Percentiles rank a stretch among this genome's conserved stretches.
These are phyloP conservation scores for Leccinum rimulosum DNA, from an alignment of 768 basidiomycete species.

Conservation along the genomic window DNA sequence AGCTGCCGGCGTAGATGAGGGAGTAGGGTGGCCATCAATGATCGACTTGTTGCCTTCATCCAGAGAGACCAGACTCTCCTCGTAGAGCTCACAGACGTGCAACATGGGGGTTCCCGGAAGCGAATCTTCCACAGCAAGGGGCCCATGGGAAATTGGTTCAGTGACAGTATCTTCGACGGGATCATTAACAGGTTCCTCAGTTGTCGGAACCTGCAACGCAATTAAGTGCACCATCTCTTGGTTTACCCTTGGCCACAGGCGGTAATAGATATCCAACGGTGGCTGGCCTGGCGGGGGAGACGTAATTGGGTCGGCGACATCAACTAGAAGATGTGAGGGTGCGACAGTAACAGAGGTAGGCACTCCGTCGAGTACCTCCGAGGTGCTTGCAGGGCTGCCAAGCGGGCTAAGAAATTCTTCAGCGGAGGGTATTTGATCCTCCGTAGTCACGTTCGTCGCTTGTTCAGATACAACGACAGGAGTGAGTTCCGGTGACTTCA, in stretches of 20 bases:
- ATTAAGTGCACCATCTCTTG: conserved; percentile 38
- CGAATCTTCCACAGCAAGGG: conserved; percentile 31
- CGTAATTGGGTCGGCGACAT: conserved; percentile 3
- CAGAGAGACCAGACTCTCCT: conserved; percentile 4
- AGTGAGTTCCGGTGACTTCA: neutral
- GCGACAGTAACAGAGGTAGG: neutral
- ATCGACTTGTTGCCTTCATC: conserved; percentile 24
- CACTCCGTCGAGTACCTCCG: neutral
- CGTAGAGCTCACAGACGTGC: neutral
- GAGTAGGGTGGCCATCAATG: conserved; percentile 29
- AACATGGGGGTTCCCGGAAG: conserved; percentile 22
- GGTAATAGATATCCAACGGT: conserved; percentile 19
- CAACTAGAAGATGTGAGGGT: conserved; percentile 10
- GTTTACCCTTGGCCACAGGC: conserved; percentile 36
- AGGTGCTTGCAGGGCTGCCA: conserved; percentile 15
- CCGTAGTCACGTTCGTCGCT: neutral
- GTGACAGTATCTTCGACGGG: neutral
- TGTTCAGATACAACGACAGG: neutral
- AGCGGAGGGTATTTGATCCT: neutral
- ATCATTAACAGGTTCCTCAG: neutral
- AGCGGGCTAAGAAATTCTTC: conserved; percentile 28
- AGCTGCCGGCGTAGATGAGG: conserved; percentile 9
- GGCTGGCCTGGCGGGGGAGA: conserved; percentile 11
- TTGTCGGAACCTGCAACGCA: conserved; percentile 7
- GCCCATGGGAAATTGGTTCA: conserved; percentile 17